Evolutionary conservation across 805 yeast genomes (phyloP), one percentile per base, ranked within the genome.

Genomic region (Priceomyces carsonii): DNA sequence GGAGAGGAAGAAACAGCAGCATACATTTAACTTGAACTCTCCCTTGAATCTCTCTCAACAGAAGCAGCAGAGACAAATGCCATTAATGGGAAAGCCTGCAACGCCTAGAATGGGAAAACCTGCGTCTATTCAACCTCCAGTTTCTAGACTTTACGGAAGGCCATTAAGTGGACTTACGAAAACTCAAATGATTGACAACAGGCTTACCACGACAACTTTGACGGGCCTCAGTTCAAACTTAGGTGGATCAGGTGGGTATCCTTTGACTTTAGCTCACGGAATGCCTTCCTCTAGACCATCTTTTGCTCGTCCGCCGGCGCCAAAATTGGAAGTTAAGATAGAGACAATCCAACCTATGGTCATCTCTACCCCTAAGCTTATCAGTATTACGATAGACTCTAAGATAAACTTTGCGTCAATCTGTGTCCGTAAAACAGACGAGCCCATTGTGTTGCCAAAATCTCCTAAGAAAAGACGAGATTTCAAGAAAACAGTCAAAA

Each of bases 401-500:
- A 29, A 35, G n/a, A 37, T 47, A 8, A 44, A 45, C 4, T 32
- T 49, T 14, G 45, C 56, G 12, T 55, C 63, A 13, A 49, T 65
- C 21, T 59, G 63, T 33, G 61, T 59, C 9, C 59, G 63, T 12
- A 63, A 61, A 35, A 45, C 55, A n/a, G 60, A 57, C n/a, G 55
- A 50, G 17, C 57, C 63, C 7, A 40, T 50, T 12, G 50, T 46
- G 31, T 49, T 46, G 13, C 71, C 70, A 6, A 65, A 62, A 37
- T 31, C 51, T 10, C 72, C 69, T 8, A 47, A 48, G 15, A 49
- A 59, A 18, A 51, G 52, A 26, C 54, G 50, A 26, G 63, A 62
- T 39, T 31, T 63, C 73, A 56, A 47, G 34, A 73, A 69, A 37
- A 69, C 68, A 17, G 68, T 77, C 4, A 82, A 82, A 53, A 80